Evolutionary conservation across 2,329 filamentous ascomycete genomes (phyloP), one percentile per base, ranked within the genome.

Genomic region (Stemphylium beticola): DNA sequence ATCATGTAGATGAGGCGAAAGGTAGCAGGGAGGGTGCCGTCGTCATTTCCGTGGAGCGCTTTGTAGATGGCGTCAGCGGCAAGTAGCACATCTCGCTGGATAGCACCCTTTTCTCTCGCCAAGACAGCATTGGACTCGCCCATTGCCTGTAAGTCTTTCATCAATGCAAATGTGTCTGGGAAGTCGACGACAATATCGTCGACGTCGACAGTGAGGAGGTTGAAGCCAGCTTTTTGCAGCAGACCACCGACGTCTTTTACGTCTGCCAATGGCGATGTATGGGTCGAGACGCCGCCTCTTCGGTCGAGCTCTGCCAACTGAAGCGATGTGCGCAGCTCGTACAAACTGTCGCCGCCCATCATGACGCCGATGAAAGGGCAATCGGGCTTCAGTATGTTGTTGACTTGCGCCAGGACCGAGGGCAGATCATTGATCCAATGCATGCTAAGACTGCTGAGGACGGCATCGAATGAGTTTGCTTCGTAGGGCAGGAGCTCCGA

Each of bases 391-490:
- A 99, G 83, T 31, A 96, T 81, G 61, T 85, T 84, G 79, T 96
- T 96, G 72, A 97, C 89, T 71, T 96, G 91, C 1, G 87, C 82
- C 2, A 99, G 83, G 10, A 96, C 81, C 1, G 89, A 90, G 0
- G 95, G 95, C 4, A 99, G 85, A 74, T 99, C 92, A 74, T 99
- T 99, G 81, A 97, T 90, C 95, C 95, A 99, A 77, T 99, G 95
- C 73, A 99, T 81, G 53, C 90, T 93, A 55, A 96, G 79, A 51
- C 90, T 96, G 72, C 91, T 96, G 58, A 99, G 80, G 10, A 97
- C 91, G 5, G 96, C 86, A 73, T 98, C 93, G 74, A 97, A 98
- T 3, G 88, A 86, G 61, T 87, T 84, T 4, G 89, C 79, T 42
- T 85, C 85, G 73, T 88, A 97, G 0, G 92, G 91, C 0, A 97